Base-by-base conservation (phyloP, 2,329 filamentous ascomycete genomes). In the Aphanocladium album region DNA sequence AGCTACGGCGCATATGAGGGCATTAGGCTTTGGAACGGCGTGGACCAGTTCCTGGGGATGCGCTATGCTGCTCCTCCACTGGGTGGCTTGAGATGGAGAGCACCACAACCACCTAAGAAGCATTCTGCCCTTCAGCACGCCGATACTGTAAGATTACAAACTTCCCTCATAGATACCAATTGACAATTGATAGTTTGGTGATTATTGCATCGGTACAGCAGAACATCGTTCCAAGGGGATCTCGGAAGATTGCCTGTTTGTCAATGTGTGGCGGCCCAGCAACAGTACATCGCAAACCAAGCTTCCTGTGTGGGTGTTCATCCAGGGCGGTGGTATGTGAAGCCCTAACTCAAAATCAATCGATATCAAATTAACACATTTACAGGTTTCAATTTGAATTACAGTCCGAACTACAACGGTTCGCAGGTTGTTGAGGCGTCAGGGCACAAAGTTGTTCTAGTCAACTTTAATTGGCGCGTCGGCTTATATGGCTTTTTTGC, bases 401-500 rank as follows among this genome's bases (percentile, higher is more conserved):
- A 76, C 19, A 84, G 83, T 61, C 72, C 75, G 12, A 80, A 82
- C 68, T 81, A 77, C 69, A 81, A 83, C 67, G 81, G 80, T 30
- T 75, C 76, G 0, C 71, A 74, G 27, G 73, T 82, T 3, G 74
- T 84, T 23, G 68, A 74, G 30, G 68, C 68, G 63, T 82, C 81
- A 0, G 74, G 70, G 12, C 65, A 73, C 27, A 76, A 74, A 62
- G 74, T 87, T 54, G 72, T 87, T 17, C 77, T 83, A 57, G 83
- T 87, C 53, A 82, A 82, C 66, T 85, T 86, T 69, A 85, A 86
- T 70, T 87, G 87, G 67, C 80, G 86, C 6, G 82, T 89, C 8
- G 84, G 84, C 0, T 72, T 83, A 0, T 83, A 82, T 65, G 87
- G 86, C 0, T 89, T 89, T 64, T 76, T 89, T 1, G 80, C 84